A percentile compares a stretch with the other conserved stretches of the same genome.
Evolutionary conservation across 2,329 filamentous ascomycete species (phyloP).

Genomic region (Colletotrichum phormii): DNA sequence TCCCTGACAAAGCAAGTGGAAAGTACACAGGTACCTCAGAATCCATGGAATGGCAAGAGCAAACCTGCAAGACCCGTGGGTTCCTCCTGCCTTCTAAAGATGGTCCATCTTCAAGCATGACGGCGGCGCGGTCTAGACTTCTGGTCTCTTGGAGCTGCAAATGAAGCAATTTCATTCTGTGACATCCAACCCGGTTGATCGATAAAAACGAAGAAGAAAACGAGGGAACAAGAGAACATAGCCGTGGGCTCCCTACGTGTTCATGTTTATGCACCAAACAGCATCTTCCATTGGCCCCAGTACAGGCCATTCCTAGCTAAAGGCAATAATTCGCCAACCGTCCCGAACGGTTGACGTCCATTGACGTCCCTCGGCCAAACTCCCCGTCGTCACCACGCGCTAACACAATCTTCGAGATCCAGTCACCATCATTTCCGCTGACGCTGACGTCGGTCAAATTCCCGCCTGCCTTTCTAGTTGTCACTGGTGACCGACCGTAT

Average conservation of each 20-base stretch:
- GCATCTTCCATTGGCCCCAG: neutral
- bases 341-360: constrained; percentile 4
- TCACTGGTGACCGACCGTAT: neutral
- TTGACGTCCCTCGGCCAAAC: constrained; percentile 6
- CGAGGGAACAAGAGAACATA: neutral
- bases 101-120: neutral
- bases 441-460: constrained; percentile 33
- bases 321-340: neutral
- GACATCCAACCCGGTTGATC: neutral
- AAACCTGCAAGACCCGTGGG: neutral
- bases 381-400: constrained; percentile 12
- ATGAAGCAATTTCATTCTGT: neutral
- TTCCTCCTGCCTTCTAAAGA: neutral
- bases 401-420: constrained; percentile 1
- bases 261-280: constrained; percentile 1
- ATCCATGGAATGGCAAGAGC: neutral
- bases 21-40: neutral
- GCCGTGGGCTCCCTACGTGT: neutral
- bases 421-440: neutral
- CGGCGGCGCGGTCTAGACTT: neutral
- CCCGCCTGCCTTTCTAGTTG: neutral
- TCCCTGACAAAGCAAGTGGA: neutral
- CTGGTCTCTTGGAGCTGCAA: neutral
- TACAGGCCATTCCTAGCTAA: neutral
- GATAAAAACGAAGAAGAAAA: neutral